These are phyloP conservation scores for Tremella yokohamensis DNA, from an alignment of 768 basidiomycete species.

Conservation along the genomic window DNA sequence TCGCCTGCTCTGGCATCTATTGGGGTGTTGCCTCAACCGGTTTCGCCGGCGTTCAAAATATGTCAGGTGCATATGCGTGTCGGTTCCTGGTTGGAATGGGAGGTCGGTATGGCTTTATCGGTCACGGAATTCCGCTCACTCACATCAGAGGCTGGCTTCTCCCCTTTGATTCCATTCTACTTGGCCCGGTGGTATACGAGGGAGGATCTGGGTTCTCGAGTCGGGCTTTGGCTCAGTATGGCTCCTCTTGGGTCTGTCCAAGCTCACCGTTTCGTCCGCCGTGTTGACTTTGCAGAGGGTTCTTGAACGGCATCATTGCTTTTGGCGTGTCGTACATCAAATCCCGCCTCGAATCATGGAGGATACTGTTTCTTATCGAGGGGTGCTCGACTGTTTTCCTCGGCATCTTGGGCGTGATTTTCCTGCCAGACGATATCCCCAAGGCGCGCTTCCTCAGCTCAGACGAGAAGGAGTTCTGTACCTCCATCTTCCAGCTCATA, in stretches of 20 bases:
- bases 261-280: background rate
- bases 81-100: slow-evolving; percentile 17
- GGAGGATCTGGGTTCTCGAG: slow-evolving; percentile 3
- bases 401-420: slow-evolving; percentile 55
- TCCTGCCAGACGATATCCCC: slow-evolving; percentile 9
- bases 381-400: slow-evolving; percentile 49
- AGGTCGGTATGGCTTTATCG: background rate
- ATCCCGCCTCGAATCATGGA: slow-evolving; percentile 57
- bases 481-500: background rate
- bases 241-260: background rate
- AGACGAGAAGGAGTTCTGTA: slow-evolving; percentile 20
- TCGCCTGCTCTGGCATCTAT: slow-evolving; percentile 8
- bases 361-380: slow-evolving; percentile 60
- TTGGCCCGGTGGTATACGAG: slow-evolving; percentile 12
- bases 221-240: slow-evolving; percentile 8
- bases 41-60: slow-evolving; percentile 16
- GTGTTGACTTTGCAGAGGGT: background rate
- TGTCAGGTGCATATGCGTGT: slow-evolving; percentile 11
- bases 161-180: slow-evolving; percentile 13
- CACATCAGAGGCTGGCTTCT: slow-evolving; percentile 6
- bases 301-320: slow-evolving; percentile 72
- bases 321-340: slow-evolving; percentile 68
- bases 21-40: slow-evolving; percentile 25
- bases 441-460: slow-evolving; percentile 8
- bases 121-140: no score